Percentiles rank a stretch among this genome's conserved stretches.
Evolutionary conservation across 345 rosid species (phyloP).

Genomic region (Populus deltoides): DNA sequence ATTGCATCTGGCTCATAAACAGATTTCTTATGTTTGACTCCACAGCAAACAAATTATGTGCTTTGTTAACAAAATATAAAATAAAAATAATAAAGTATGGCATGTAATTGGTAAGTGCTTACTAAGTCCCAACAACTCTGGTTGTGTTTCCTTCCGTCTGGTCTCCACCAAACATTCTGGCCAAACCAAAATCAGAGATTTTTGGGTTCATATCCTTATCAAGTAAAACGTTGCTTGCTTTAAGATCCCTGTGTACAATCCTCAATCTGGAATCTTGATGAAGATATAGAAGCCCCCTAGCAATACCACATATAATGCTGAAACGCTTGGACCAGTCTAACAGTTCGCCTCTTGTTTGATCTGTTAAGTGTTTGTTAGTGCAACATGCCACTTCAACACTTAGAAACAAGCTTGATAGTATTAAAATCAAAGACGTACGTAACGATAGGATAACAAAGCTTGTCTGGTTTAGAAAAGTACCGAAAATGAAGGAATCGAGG

Average conservation of each 20-base stretch:
- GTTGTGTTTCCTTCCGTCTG: slow-evolving; percentile 16
- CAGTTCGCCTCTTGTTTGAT: neutral
- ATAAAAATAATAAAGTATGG: too few species aligned
- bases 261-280: slow-evolving; percentile 16
- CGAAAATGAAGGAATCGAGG: slow-evolving; percentile 31
- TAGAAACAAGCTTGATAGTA: too few species aligned
- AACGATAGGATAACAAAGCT: neutral
- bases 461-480: neutral
- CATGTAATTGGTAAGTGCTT: neutral
- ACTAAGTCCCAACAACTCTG: slow-evolving; percentile 9
- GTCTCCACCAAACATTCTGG: slow-evolving; percentile 1
- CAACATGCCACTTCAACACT: too few species aligned
- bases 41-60: too few species aligned
- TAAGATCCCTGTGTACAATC: too few species aligned
- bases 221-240: slow-evolving; percentile 11
- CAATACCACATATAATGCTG: slow-evolving; percentile 10
- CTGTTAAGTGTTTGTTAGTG: neutral
- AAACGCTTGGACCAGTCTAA: slow-evolving; percentile 13
- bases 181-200: slow-evolving; percentile 17
- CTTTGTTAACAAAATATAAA: too few species aligned
- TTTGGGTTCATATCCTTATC: slow-evolving; percentile 17
- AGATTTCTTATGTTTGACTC: neutral
- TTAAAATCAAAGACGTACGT: too few species aligned
- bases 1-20: too few species aligned
- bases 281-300: slow-evolving; percentile 11